A percentile compares a stretch with the other conserved stretches of the same genome.
Conservation (phyloP, 1,284 basidiomycete species). For the Ceratobasidium papillatum region DNA sequence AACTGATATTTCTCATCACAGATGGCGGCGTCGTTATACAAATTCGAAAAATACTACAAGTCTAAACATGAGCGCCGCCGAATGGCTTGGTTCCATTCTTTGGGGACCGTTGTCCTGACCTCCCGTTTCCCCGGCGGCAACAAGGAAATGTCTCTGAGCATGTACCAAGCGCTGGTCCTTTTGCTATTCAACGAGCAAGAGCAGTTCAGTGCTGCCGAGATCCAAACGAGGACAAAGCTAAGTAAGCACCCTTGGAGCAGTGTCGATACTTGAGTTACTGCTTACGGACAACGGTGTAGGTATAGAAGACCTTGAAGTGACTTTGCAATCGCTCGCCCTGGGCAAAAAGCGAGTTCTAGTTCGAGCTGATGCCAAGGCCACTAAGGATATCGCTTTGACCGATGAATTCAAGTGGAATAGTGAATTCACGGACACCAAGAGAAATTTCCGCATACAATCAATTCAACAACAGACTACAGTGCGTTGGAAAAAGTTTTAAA, state of each 20-base stretch:
- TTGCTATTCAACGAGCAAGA: slow-evolving; percentile 86
- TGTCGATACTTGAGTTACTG: neutral
- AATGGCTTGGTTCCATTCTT: slow-evolving; percentile 83
- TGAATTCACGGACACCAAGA: slow-evolving; percentile 80
- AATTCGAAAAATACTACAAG: slow-evolving; percentile 77
- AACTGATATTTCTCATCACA: slow-evolving; percentile 50
- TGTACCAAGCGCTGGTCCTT: slow-evolving; percentile 88
- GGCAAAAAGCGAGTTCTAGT: slow-evolving; percentile 89
- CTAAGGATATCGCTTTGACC: slow-evolving; percentile 78
- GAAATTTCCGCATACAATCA: slow-evolving; percentile 92
- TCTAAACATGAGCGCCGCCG: slow-evolving; percentile 75
- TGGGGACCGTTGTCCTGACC: slow-evolving; percentile 78
- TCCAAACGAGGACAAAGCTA: slow-evolving; percentile 65
- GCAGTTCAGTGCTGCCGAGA: slow-evolving; percentile 54
- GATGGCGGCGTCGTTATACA: slow-evolving; percentile 74
- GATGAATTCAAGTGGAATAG: slow-evolving; percentile 88
- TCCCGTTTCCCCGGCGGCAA: slow-evolving; percentile 72
- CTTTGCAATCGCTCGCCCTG: slow-evolving; percentile 90
- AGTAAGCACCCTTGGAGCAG: neutral
- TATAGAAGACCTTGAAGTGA: slow-evolving; percentile 77
- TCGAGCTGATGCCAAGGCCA: slow-evolving; percentile 72
- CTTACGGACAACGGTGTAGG: slow-evolving; percentile 57
- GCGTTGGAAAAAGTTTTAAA: slow-evolving; percentile 47
- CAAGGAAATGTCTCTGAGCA: slow-evolving; percentile 90
- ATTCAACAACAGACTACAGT: slow-evolving; percentile 94